A percentile compares a stretch with the other conserved stretches of the same genome.
Evolutionary conservation across 495 filamentous ascomycete species (phyloP).

Genomic region (Hypoxylon intermedium): DNA sequence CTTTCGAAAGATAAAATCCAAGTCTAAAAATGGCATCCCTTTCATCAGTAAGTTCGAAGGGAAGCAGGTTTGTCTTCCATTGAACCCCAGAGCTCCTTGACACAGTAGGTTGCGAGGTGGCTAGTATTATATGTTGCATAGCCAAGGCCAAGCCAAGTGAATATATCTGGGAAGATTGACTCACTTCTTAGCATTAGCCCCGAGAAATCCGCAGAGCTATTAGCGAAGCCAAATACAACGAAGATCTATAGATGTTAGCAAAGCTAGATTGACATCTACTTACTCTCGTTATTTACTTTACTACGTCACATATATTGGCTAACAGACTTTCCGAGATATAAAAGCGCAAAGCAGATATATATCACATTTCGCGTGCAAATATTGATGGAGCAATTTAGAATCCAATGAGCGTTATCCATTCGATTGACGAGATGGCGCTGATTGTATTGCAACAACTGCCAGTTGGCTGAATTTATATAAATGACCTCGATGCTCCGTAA

Average conservation of each 20-base stretch:
- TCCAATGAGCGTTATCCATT: constrained; percentile 43
- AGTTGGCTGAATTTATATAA: constrained; percentile 20
- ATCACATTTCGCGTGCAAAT: background rate
- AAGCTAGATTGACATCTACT: background rate
- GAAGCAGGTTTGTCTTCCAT: background rate
- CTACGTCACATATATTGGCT: background rate
- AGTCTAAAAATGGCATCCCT: constrained; percentile 18
- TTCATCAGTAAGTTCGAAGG: background rate
- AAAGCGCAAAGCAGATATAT: too few species aligned
- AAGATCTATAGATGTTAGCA: too few species aligned
- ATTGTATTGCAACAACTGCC: constrained; percentile 36
- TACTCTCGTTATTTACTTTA: background rate
- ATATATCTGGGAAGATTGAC: too few species aligned
- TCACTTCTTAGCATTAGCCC: too few species aligned
- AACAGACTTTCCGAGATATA: background rate
- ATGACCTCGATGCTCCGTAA: constrained; percentile 12
- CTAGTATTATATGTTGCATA: too few species aligned
- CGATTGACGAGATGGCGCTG: constrained; percentile 40
- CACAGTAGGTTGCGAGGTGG: too few species aligned
- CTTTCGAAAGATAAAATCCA: background rate
- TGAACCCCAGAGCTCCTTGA: background rate
- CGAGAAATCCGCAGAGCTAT: background rate
- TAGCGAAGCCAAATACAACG: background rate
- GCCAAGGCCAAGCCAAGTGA: background rate
- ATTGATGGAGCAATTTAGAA: constrained; percentile 1